Evolutionary conservation across 208 protist genomes (phyloP), one percentile per base, ranked within the genome.

Genomic region (Phytomonas sp.): DNA sequence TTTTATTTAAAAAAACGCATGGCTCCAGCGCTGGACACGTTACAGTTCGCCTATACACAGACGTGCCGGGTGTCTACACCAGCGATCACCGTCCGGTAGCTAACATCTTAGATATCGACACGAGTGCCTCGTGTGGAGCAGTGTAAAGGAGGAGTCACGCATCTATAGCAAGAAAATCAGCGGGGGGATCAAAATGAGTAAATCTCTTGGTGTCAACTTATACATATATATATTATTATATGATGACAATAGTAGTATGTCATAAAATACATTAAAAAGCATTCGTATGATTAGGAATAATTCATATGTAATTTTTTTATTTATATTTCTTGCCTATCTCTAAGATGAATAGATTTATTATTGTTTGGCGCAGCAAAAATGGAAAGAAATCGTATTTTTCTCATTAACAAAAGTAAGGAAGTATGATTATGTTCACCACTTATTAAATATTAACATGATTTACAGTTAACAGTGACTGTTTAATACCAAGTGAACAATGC

Each of bases 61-160:
- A 93, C 63, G 88, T 95, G n/a, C 84, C 77, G 0, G 62, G 81
- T 3, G 88, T 97, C 15, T 79, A 82, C 9, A 86, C 86, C 5
- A 95, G 89, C 59, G 89, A 97, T 72, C 92, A 97, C 69, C 84
- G 90, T 4, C 92, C 92, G 0, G 84, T 97, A 0, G 83, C 92
- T 43, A 85, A 84, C 17, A 63, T 93, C 53, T 88, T 93, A 73
- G 89, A 91, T 51, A 70, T 96, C 13, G 75, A 73, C 13, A 96
- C 88, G 6, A 29, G 43, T 0, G 81, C 77, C 7, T 79, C 67
- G 37, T 40, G 37, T 17, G 60, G 31, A 20, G 4, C 33, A 63
- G 11, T 17, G 13, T 37, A 17, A 20, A 46, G 40, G 11, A 23
- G 13, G 11, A 2, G 11, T 20, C 13, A 46, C 31, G 23, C 23